Evolutionary conservation across 2,329 filamentous ascomycete genomes (phyloP).

Genomic region (Macrophomina pseudophaseolina): DNA sequence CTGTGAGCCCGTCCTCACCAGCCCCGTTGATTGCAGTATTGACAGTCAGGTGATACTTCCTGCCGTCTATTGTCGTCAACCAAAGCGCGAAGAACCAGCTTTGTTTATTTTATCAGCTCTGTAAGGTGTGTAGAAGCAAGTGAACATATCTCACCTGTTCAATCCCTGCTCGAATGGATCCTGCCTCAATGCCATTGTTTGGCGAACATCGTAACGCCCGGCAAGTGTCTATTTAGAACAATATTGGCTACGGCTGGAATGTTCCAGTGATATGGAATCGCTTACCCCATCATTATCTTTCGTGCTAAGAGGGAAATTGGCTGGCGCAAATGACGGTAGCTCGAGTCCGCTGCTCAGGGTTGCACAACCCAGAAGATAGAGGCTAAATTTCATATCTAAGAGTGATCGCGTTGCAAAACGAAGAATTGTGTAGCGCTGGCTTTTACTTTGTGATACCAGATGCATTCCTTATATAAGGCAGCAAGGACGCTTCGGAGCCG

Average conservation of each 20-base stretch:
- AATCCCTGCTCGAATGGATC: neutral
- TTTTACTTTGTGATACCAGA: too few species aligned
- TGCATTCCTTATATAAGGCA: too few species aligned
- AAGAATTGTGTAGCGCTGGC: too few species aligned
- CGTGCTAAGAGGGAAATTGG: neutral
- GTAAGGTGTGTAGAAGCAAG: neutral
- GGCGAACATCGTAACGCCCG: neutral
- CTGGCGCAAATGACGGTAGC: neutral
- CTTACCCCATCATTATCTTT: neutral
- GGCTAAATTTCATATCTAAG: neutral
- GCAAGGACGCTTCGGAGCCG: too few species aligned
- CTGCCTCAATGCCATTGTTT: neutral
- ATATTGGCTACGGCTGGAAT: too few species aligned
- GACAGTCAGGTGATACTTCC: neutral
- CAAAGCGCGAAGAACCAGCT: neutral
- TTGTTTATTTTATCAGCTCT: neutral
- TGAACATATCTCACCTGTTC: neutral
- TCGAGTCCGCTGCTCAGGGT: neutral
- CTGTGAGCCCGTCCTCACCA: neutral
- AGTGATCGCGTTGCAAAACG: too few species aligned
- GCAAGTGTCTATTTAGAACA: neutral
- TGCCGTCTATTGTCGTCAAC: neutral
- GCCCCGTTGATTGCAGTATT: neutral
- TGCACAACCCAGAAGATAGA: neutral
- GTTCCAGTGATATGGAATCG: neutral